Conservation (phyloP, 495 filamentous ascomycete species). For the Talaromyces borbonicus region DNA sequence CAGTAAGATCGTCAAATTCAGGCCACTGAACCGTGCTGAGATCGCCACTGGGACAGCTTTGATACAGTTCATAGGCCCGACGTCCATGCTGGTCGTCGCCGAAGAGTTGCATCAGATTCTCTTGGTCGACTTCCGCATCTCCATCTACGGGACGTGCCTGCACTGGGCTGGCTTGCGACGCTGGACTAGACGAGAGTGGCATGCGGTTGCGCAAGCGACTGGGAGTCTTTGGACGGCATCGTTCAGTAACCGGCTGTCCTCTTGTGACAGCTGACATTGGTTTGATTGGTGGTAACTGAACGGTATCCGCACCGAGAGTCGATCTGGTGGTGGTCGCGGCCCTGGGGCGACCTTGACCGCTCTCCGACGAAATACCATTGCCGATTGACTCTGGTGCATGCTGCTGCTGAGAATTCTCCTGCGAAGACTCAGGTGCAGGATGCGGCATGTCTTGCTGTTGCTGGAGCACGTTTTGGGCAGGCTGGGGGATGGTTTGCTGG, state of each 20-base stretch:
- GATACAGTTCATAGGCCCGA: conserved; percentile 20
- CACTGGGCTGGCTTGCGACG: conserved; percentile 4
- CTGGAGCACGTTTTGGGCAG: neutral
- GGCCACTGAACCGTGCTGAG: conserved; percentile 7
- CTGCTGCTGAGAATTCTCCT: neutral
- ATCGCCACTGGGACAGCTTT: conserved; percentile 10
- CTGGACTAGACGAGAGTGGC: conserved; percentile 23
- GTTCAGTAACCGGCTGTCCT: conserved; percentile 17
- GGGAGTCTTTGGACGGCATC: conserved; percentile 38
- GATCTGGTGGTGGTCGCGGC: neutral
- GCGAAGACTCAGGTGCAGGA: neutral
- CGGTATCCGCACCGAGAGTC: neutral
- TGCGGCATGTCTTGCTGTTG: neutral
- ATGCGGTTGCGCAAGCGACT: conserved; percentile 35
- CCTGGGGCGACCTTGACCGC: neutral
- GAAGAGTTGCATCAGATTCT: conserved; percentile 11
- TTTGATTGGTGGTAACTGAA: neutral
- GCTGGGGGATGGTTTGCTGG: too few species aligned
- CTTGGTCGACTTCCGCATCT: neutral
- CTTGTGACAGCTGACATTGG: neutral
- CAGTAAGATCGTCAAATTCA: neutral
- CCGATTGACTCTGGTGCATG: neutral
- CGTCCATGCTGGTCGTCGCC: conserved; percentile 19
- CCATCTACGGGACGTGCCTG: neutral
- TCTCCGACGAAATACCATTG: neutral